Percentiles rank a stretch among this genome's conserved stretches.
phyloP scores from a whole-genome alignment of 192 early-diverging fungal genomes.

The Thamnidium elegans region DNA sequence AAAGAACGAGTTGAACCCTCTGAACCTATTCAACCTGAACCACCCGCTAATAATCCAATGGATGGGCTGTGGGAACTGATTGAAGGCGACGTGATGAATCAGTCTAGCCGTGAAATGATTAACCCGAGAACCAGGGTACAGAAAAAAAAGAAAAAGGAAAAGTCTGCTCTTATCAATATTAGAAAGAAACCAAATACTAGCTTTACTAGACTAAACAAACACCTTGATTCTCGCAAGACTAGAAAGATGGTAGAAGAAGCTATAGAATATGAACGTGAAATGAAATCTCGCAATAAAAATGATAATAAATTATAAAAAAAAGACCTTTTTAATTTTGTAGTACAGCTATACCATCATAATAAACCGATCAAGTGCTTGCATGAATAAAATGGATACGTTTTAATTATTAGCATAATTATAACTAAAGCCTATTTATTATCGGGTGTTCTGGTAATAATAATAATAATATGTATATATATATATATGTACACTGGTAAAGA shows the following conservation, averaged over 20 bases:
- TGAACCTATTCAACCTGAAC: conserved; percentile 9
- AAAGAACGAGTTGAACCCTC: conserved; percentile 16
- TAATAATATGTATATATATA: too few species aligned
- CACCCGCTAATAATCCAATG: conserved; percentile 3
- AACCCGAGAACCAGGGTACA: neutral
- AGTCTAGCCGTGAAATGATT: conserved; percentile 24
- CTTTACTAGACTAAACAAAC: conserved; percentile 29
- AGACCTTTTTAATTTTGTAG: too few species aligned
- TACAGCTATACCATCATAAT: too few species aligned
- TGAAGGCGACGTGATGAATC: conserved; percentile 45
- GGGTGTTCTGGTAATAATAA: too few species aligned
- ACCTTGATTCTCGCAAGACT: conserved; percentile 19
- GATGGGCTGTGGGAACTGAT: conserved; percentile 44
- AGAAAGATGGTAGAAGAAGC: conserved; percentile 26
- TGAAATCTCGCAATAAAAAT: conserved; percentile 20
- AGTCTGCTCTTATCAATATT: conserved; percentile 43
- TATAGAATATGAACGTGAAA: conserved; percentile 20
- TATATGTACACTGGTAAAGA: too few species aligned
- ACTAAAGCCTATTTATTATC: too few species aligned
- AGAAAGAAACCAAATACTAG: conserved; percentile 38
- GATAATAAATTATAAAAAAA: neutral
- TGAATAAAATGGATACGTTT: too few species aligned
- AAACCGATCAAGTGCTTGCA: too few species aligned
- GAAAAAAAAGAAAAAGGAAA: conserved; percentile 32
- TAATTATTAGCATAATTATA: too few species aligned